Evolutionary conservation across 306 rosid species (phyloP), one percentile per base, ranked within the genome.

Genomic region (Dicorynia guianensis): DNA sequence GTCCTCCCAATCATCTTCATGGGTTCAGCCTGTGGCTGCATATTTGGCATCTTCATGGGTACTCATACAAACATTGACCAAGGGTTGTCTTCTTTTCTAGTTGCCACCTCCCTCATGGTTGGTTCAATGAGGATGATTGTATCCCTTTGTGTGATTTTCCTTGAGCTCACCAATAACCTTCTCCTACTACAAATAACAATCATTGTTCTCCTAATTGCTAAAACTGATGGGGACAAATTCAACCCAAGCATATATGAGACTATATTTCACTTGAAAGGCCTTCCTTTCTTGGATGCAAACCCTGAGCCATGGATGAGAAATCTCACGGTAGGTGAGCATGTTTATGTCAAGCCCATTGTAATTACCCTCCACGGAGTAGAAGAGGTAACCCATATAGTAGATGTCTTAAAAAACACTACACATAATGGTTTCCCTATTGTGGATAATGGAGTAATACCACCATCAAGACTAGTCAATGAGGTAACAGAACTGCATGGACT

Each of bases 81-180:
- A 25, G 98, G 98, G 36, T 82, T 93, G 62, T 85, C 69, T 36
- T 91, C 98, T 10, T 97, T 93, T 73, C 96, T 93, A 14, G 98
- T 97, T 48, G 98, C 98, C 64, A 96, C 98, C 81, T 85, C 98
- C 42, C 90, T 93, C 56, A 93, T 93, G 98, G 96, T 96, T 39
- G 98, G 98, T 65, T 91, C 97, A 36, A 93, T 93, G 98, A 85
- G 98, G 81, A 93, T 93, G 97, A 93, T 92, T 14, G 96, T 93
- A 63, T 93, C 98, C 10, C 87, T 93, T 50, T 91, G 97, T 20
- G 96, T 93, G 72, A 93, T 93, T 77, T 93, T 93, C 83, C 98
- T 93, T 14, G 98, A 93, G 74, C 91, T 93, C 74, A 93, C 98
- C 71, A 91, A 90, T 83, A 93, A 93, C 70, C 97, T 93, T 54